Evolutionary conservation across 805 yeast species (phyloP).

Genomic region (Starmerella bombicola): DNA sequence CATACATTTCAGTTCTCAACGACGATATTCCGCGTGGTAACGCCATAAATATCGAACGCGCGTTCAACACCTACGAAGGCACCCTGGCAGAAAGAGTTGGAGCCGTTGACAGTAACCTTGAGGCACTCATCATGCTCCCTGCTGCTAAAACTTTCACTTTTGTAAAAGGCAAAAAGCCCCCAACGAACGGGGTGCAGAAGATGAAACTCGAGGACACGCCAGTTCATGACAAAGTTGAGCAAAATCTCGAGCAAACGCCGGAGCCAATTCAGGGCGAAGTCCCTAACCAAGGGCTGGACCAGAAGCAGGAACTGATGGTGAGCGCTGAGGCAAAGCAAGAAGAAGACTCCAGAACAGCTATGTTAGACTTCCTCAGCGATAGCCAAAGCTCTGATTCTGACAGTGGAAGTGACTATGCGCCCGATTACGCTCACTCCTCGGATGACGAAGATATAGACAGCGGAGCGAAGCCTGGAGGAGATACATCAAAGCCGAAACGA

Average conservation of each 20-base stretch:
- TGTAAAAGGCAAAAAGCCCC: conserved; percentile 25
- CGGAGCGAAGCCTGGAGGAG: conserved; percentile 7
- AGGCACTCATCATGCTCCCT: conserved; percentile 44
- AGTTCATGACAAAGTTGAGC: not conserved
- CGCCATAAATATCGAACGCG: conserved; percentile 53
- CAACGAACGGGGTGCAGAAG: not conserved
- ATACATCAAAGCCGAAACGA: conserved; percentile 12
- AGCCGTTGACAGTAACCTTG: conserved; percentile 48
- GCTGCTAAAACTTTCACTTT: conserved; percentile 51
- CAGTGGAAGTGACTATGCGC: conserved; percentile 3
- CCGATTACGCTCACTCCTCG: conserved; percentile 18
- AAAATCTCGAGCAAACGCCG: not conserved
- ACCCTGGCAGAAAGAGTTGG: conserved; percentile 42
- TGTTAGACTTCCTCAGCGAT: not conserved
- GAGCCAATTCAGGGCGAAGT: too few relatives aligned
- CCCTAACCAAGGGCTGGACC: too few relatives aligned
- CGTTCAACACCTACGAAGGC: conserved; percentile 35
- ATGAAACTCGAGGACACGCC: not conserved
- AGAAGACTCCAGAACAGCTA: too few relatives aligned
- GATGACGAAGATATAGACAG: conserved; percentile 24
- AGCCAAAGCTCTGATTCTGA: conserved; percentile 2
- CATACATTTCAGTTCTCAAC: conserved; percentile 36
- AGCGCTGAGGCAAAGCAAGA: not conserved
- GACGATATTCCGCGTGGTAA: conserved; percentile 59
- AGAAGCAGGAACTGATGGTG: not conserved